Percentiles rank a stretch among this genome's conserved stretches.
phyloP scores from a whole-genome alignment of 2,329 filamentous ascomycete genomes.

The Nothophoma quercina region DNA sequence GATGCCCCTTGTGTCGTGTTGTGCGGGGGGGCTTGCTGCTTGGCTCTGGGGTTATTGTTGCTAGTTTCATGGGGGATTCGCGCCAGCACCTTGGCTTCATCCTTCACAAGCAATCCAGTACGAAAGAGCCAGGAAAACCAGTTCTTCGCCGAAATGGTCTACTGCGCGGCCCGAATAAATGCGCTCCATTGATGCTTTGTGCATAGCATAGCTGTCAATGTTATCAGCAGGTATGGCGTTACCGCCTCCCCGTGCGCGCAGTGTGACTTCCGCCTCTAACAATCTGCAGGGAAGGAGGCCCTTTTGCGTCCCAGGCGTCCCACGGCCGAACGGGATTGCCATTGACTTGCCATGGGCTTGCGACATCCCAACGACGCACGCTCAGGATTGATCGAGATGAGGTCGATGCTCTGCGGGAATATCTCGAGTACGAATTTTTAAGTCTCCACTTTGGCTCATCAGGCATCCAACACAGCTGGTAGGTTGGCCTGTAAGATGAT shows the following conservation, averaged over 20 bases:
- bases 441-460: neutral
- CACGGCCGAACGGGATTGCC: slow-evolving; percentile 10
- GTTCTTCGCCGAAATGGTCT: neutral
- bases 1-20: slow-evolving; percentile 16
- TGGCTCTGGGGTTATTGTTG: slow-evolving; percentile 10
- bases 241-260: neutral
- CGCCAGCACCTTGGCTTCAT: slow-evolving; percentile 16
- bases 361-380: slow-evolving; percentile 1
- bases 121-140: neutral
- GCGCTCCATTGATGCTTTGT: neutral
- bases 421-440: neutral
- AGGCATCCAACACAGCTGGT: neutral
- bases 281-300: slow-evolving; percentile 4
- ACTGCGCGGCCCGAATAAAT: slow-evolving; percentile 1
- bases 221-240: neutral
- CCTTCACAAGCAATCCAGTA: slow-evolving; percentile 3
- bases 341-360: slow-evolving; percentile 1
- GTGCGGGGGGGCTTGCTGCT: slow-evolving; percentile 23
- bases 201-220: neutral
- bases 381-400: slow-evolving; percentile 1
- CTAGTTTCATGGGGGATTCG: slow-evolving; percentile 33
- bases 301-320: slow-evolving; percentile 2
- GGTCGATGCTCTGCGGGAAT: slow-evolving; percentile 14
- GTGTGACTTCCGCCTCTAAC: neutral
- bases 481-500: neutral